These are phyloP conservation scores for Withania somnifera DNA, from an alignment of 305 asterid species.

Conservation along the genomic window DNA sequence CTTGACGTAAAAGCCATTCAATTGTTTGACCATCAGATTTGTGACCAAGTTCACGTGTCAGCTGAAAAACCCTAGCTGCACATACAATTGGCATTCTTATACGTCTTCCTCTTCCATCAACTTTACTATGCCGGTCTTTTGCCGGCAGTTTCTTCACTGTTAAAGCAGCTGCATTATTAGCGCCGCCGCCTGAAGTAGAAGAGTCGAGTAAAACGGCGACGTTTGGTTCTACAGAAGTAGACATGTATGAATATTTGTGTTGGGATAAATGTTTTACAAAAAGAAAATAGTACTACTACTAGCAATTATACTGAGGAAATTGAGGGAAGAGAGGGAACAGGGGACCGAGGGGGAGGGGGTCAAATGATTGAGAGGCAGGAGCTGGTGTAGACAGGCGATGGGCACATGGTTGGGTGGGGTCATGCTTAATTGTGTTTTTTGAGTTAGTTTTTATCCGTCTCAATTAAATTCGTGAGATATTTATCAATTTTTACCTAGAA, in stretches of 20 bases:
- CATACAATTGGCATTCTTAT: conserved; percentile 97
- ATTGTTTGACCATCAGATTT: conserved; percentile 96
- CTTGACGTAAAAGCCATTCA: conserved; percentile 93
- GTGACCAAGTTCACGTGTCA: conserved; percentile 86
- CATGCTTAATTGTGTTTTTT: neutral
- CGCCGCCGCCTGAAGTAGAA: neutral
- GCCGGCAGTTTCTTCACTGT: conserved; percentile 70
- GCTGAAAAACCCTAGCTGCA: conserved; percentile 93
- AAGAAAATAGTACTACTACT: no score
- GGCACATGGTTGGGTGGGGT: conserved; percentile 94
- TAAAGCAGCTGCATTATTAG: conserved; percentile 9
- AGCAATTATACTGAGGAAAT: neutral
- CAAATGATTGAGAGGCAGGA: conserved; percentile 82
- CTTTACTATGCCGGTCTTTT: conserved; percentile 95
- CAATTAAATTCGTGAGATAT: no score
- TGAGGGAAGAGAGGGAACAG: neutral
- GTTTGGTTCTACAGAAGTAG: conserved; percentile 49
- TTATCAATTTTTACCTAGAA: no score
- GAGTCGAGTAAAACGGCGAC: conserved; percentile 27
- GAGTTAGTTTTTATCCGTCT: no score
- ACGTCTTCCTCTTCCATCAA: conserved; percentile 96
- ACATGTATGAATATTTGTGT: conserved; percentile 12
- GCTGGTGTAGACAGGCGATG: conserved; percentile 90
- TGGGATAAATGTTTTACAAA: neutral
- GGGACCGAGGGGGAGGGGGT: conserved; percentile 1